phyloP scores from a whole-genome alignment of 2,329 filamentous ascomycete genomes.

The Remersonia thermophila region DNA sequence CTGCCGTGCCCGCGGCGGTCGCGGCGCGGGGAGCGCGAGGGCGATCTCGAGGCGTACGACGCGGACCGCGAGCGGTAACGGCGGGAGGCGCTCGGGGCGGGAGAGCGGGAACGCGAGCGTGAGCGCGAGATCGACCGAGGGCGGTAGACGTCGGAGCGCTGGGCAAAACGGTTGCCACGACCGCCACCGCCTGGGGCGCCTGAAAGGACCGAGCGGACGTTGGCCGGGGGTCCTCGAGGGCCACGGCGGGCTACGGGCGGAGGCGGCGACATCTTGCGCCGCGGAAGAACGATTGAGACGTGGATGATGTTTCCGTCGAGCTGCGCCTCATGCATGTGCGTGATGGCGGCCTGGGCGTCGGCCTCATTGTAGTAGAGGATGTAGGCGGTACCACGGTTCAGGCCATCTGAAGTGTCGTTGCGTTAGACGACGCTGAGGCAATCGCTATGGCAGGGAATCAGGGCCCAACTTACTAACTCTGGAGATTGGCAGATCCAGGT shows the following conservation, averaged over 20 bases:
- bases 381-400: slow-evolving; percentile 87
- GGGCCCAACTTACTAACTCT: slow-evolving; percentile 51
- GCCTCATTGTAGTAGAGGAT: slow-evolving; percentile 67
- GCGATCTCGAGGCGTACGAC: slow-evolving; percentile 25
- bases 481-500: slow-evolving; percentile 84
- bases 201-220: slow-evolving; percentile 21
- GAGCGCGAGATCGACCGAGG: slow-evolving; percentile 45
- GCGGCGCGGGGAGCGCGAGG: slow-evolving; percentile 23
- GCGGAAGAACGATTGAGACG: slow-evolving; percentile 78
- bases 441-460: neutral
- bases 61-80: slow-evolving; percentile 29
- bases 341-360: slow-evolving; percentile 77
- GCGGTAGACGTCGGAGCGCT: slow-evolving; percentile 46
- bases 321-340: slow-evolving; percentile 97
- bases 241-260: slow-evolving; percentile 59
- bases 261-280: slow-evolving; percentile 67
- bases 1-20: slow-evolving; percentile 21
- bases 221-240: slow-evolving; percentile 35
- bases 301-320: slow-evolving; percentile 72
- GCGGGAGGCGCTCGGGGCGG: slow-evolving; percentile 21
- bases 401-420: slow-evolving; percentile 50
- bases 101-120: slow-evolving; percentile 32
- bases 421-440: too few species aligned
- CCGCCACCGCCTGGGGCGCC: slow-evolving; percentile 21
- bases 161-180: slow-evolving; percentile 28